These are phyloP conservation scores for Starmerella khaoyaiensis DNA, from an alignment of 805 yeast genomes.

Conservation along the genomic window DNA sequence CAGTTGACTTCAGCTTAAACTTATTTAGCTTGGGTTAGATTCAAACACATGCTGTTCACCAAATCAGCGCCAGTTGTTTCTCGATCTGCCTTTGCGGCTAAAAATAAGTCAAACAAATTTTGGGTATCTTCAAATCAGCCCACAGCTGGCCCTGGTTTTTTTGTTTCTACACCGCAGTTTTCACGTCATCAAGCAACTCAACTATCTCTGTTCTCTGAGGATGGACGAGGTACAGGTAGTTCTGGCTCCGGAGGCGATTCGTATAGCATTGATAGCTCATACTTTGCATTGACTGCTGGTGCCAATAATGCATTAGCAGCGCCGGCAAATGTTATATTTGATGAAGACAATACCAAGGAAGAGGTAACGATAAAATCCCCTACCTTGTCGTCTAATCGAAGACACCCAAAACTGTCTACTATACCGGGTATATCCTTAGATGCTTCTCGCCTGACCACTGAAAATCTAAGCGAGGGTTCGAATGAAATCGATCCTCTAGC, in stretches of 20 bases:
- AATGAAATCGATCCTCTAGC: conserved; percentile 1
- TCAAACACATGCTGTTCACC: conserved; percentile 28
- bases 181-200: conserved; percentile 29
- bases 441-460: background rate
- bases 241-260: conserved; percentile 9
- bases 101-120: conserved; percentile 22
- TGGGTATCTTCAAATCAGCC: conserved; percentile 23
- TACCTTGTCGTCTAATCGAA: background rate
- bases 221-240: conserved; percentile 17
- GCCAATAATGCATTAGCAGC: conserved; percentile 10
- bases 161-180: conserved; percentile 31
- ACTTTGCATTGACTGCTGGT: conserved; percentile 13
- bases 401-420: background rate
- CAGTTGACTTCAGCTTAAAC: too few relatives aligned
- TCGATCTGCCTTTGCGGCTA: conserved; percentile 31
- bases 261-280: conserved; percentile 12
- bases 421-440: background rate
- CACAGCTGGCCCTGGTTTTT: conserved; percentile 27
- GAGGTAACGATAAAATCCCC: background rate
- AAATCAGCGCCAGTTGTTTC: conserved; percentile 29
- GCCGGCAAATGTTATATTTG: conserved; percentile 3
- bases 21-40: too few relatives aligned
- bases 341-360: conserved; percentile 14
- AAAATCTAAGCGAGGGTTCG: background rate
- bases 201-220: conserved; percentile 20